Percentiles rank a stretch among this genome's conserved stretches.
phyloP scores from a whole-genome alignment of 1,284 basidiomycete genomes.

The Testicularia cyperi region DNA sequence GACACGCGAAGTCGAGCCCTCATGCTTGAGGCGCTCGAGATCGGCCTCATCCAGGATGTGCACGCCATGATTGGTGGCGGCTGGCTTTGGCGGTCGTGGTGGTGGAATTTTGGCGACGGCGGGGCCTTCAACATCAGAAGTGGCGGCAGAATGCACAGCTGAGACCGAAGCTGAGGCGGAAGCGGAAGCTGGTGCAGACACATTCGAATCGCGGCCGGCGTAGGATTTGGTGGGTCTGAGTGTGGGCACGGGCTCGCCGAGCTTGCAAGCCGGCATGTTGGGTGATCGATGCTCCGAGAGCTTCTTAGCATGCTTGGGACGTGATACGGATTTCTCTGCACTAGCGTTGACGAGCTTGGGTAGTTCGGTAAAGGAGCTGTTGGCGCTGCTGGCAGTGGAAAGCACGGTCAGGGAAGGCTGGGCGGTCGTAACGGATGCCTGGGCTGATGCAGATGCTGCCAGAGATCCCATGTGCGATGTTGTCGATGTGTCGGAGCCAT shows the following conservation, averaged over 20 bases:
- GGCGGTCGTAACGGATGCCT: background rate
- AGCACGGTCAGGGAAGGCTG: slow-evolving; percentile 1
- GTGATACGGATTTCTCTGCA: no score
- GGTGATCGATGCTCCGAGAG: slow-evolving; percentile 2
- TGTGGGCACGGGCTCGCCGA: slow-evolving; percentile 9
- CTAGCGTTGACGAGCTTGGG: background rate
- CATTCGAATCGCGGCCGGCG: slow-evolving; percentile 6
- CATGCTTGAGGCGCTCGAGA: slow-evolving; percentile 18
- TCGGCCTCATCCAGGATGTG: slow-evolving; percentile 33
- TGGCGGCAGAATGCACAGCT: slow-evolving; percentile 8
- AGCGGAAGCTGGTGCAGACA: slow-evolving; percentile 8
- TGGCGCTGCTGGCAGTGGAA: slow-evolving; percentile 6
- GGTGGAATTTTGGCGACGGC: slow-evolving; percentile 14
- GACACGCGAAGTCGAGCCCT: slow-evolving; percentile 15
- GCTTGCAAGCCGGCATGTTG: slow-evolving; percentile 8
- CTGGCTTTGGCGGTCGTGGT: slow-evolving; percentile 25
- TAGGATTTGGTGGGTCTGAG: slow-evolving; percentile 6
- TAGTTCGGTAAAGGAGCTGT: slow-evolving; percentile 14
- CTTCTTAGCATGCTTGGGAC: slow-evolving; percentile 2
- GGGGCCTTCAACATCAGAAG: slow-evolving; percentile 19
- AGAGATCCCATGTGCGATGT: no score
- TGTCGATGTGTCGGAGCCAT: no score
- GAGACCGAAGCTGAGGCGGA: slow-evolving; percentile 21
- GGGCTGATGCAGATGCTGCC: no score
- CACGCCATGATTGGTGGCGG: slow-evolving; percentile 7